phyloP scores from a whole-genome alignment of 306 rosid species.

The Vigna hirtella region DNA sequence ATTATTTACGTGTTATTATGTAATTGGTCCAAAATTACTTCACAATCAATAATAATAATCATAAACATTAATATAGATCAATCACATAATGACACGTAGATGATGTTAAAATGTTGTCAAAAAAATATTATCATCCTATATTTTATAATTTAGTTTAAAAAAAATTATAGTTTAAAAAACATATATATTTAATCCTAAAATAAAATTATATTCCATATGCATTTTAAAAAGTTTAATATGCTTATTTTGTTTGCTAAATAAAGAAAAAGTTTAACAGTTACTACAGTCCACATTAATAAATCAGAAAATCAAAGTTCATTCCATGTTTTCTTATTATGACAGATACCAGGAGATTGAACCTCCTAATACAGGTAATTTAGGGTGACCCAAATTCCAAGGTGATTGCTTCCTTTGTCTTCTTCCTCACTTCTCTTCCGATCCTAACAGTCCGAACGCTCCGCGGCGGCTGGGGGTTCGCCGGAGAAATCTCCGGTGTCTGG shows the following conservation, averaged over 20 bases:
- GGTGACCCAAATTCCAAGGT: slow-evolving; percentile 22
- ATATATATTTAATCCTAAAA: neutral
- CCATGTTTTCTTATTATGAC: neutral
- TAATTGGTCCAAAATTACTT: too few species aligned
- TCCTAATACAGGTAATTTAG: neutral
- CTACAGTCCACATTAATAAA: too few species aligned
- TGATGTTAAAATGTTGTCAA: too few species aligned
- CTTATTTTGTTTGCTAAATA: too few species aligned
- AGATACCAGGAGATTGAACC: neutral
- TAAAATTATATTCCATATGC: neutral
- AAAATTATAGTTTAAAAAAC: too few species aligned
- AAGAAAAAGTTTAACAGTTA: too few species aligned
- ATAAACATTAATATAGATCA: too few species aligned
- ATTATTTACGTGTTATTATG: too few species aligned
- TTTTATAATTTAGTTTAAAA: too few species aligned
- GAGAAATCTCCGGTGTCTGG: neutral
- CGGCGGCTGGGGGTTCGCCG: slow-evolving; percentile 38
- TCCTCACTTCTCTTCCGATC: slow-evolving; percentile 22
- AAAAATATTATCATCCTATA: too few species aligned
- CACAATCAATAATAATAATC: too few species aligned
- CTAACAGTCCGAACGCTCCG: slow-evolving; percentile 51
- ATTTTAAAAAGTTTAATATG: neutral
- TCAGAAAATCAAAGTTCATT: neutral
- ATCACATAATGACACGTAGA: too few species aligned
- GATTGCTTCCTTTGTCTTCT: slow-evolving; percentile 25